Evolutionary conservation across 305 asterid genomes (phyloP).

Genomic region (Solanum hybrid): DNA sequence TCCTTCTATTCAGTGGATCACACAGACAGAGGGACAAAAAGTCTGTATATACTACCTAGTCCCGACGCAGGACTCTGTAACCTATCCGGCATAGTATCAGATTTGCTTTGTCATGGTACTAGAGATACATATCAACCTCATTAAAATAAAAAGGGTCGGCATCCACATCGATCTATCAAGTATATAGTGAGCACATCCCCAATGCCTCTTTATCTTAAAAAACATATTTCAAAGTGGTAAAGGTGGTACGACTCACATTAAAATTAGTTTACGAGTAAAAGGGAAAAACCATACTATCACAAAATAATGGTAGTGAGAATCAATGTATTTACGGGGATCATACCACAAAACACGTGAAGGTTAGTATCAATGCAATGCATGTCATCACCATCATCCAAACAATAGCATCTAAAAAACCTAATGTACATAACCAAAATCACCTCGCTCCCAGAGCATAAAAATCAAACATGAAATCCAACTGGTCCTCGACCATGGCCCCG

Average conservation of each 20-base stretch:
- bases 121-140: background rate
- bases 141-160: background rate
- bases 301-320: background rate
- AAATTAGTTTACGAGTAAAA: background rate
- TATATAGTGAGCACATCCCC: background rate
- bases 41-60: background rate
- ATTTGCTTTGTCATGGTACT: background rate
- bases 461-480: background rate
- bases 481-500: background rate
- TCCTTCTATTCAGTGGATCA: background rate
- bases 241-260: background rate
- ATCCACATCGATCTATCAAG: background rate
- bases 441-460: background rate
- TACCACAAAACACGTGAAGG: background rate
- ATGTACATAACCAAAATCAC: background rate
- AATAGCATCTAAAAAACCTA: background rate
- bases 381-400: background rate
- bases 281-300: background rate
- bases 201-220: background rate
- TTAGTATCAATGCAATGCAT: background rate
- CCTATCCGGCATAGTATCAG: background rate
- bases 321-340: background rate
- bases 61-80: background rate
- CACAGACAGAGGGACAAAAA: background rate
- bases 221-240: background rate